Evolutionary conservation across 169 alveolate species (phyloP).

Genomic region (Prorocentrum cordatum): DNA sequence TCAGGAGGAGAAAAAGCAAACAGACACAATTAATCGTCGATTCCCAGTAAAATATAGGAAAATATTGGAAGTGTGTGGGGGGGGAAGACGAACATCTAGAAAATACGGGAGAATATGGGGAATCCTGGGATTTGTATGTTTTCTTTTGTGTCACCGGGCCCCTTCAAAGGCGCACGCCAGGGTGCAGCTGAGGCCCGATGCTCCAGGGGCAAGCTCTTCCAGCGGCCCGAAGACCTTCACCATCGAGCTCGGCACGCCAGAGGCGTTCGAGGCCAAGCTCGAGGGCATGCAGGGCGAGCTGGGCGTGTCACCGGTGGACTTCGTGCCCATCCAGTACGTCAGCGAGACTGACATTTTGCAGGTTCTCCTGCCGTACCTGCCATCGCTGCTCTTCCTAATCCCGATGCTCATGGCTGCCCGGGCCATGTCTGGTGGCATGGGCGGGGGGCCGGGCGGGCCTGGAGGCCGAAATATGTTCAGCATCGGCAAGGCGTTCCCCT

Average conservation of each 20-base stretch:
- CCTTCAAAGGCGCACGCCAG: too few relatives aligned
- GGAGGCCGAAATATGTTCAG: slow-evolving; percentile 21
- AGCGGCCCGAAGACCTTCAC: background rate
- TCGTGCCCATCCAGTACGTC: background rate
- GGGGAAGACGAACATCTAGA: too few relatives aligned
- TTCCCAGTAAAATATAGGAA: too few relatives aligned
- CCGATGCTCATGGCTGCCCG: too few relatives aligned
- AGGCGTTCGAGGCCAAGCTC: slow-evolving; percentile 18
- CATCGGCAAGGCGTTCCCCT: slow-evolving; percentile 26
- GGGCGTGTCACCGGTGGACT: background rate
- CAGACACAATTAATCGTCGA: too few relatives aligned
- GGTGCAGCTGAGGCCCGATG: slow-evolving; percentile 1
- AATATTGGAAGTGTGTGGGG: too few relatives aligned
- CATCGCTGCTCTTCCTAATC: too few relatives aligned
- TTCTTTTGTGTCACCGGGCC: too few relatives aligned
- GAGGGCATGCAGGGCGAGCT: background rate
- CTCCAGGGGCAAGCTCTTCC: background rate
- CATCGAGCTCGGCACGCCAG: slow-evolving; percentile 11
- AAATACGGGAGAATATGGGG: too few relatives aligned
- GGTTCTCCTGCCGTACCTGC: background rate
- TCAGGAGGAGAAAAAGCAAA: too few relatives aligned
- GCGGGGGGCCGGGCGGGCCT: background rate
- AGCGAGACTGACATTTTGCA: background rate
- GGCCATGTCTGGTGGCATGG: background rate
- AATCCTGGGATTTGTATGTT: too few relatives aligned